Evolutionary conservation across 805 yeast genomes (phyloP), one percentile per base, ranked within the genome.

Genomic region (Teunomyces atbi): DNA sequence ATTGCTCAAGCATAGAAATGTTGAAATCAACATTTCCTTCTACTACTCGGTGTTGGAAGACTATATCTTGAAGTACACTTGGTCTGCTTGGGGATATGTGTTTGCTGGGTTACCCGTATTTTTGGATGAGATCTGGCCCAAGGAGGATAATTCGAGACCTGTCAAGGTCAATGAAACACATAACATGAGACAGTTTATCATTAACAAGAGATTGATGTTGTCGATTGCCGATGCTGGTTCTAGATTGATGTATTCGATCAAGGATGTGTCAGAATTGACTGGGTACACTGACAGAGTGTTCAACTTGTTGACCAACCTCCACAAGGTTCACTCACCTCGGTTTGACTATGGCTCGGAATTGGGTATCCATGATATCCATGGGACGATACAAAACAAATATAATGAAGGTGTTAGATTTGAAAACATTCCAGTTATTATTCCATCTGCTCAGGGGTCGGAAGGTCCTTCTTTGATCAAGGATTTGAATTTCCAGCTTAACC

Each of bases 141-240:
- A 49, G 6, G 56, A 52, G 3, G 45, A 52, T 45, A 29, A 20
- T 7, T 49, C 37, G 41, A 54, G 21, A 29, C 50, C 50, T 26
- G 61, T 47, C 5, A 43, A 46, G 56, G 60, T 69, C 8, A 69
- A 69, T 49, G 83, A 66, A 57, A 77, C 80, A 47, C 76, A 74
- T 47, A 84, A 83, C 58, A 89, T 91, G 89, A 84, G 89, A 57
- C 89, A 87, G 54, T 91, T 90, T 56, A 84, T 91, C 57, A 90
- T 89, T 45, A 91, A 91, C 72, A 91, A 91, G 69, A 78, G 98
- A 59, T 75, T 91, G 52, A 84, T 91, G 87, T 76, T 91, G 53
- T 85, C 94, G 3, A 76, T 91, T 61, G 96, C 97, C 4, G 98
- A 91, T 68, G 96, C 98, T 0, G 97, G 97, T 4, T 86, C 95